Evolutionary conservation across 768 basidiomycete species (phyloP).

Genomic region (Hypholoma sublateritium): DNA sequence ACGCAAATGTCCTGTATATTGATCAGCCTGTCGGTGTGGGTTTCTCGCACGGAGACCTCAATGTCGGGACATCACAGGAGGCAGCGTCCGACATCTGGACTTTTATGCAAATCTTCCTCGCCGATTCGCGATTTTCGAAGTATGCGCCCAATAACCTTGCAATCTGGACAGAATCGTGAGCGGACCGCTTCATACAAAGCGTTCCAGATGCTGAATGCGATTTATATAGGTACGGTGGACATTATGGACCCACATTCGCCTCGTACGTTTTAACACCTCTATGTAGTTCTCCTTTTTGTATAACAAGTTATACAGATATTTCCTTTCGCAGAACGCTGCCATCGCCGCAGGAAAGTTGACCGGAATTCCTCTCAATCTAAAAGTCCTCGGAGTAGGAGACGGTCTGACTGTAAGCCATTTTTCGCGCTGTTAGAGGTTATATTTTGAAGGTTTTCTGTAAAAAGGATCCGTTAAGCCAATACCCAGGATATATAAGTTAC

Average conservation of each 20-base stretch:
- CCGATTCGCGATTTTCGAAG: slow-evolving; percentile 52
- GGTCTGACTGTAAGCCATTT: slow-evolving; percentile 49
- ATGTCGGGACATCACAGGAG: slow-evolving; percentile 48
- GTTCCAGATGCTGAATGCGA: not conserved
- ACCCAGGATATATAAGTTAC: slow-evolving; percentile 58
- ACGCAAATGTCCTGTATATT: slow-evolving; percentile 58
- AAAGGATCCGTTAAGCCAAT: slow-evolving; percentile 37
- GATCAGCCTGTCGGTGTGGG: slow-evolving; percentile 66
- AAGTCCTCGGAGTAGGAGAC: slow-evolving; percentile 62
- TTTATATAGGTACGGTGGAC: slow-evolving; percentile 58
- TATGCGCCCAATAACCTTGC: slow-evolving; percentile 46
- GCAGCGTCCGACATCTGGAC: slow-evolving; percentile 61
- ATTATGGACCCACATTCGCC: slow-evolving; percentile 70
- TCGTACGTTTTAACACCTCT: slow-evolving; percentile 29
- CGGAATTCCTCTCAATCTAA: slow-evolving; percentile 56
- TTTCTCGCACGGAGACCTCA: slow-evolving; percentile 55
- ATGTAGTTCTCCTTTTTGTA: not conserved
- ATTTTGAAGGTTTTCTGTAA: not conserved
- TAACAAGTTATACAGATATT: slow-evolving; percentile 33
- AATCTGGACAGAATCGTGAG: slow-evolving; percentile 64
- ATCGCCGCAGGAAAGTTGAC: slow-evolving; percentile 45
- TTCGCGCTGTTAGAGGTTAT: not conserved
- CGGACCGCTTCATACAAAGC: not conserved
- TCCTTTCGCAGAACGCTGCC: slow-evolving; percentile 58
- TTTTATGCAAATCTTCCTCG: slow-evolving; percentile 63